Base-by-base conservation (phyloP, 176 grass and related monocot species). In the Zoysia pacifica region DNA sequence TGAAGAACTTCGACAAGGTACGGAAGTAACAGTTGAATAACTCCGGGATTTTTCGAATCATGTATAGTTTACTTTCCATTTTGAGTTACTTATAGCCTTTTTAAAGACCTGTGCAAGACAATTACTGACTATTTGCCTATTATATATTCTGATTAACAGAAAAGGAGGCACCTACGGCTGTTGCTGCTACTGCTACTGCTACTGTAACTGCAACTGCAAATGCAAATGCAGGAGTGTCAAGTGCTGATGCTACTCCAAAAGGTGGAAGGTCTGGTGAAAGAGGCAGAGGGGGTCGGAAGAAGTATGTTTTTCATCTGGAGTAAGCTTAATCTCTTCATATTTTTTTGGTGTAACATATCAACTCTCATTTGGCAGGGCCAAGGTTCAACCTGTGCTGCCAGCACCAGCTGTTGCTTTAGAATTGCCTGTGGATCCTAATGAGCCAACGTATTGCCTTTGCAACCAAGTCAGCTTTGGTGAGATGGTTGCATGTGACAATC, bases 401-500 rank as follows among this genome's bases (percentile, higher is more conserved):
- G 68, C 75, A 14, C 92, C 96, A 58, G 47, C 86, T 42, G 86
- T 99, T 28, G 92, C 93, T 86, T 67, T 99, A 63, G 92, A 95
- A 67, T 74, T 99, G 78, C 96, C 96, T 39, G 96, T 99, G 48
- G 96, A 99, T 64, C 96, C 96, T 61, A 99, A 99, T 19, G 96
- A 99, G 64, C 96, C 96, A 4, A 99, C 92, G 1, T 95, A 99
- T 53, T 99, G 96, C 80, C 69, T 91, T 47, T 99, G 96, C 88
- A 89, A 99, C 75, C 96, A 95, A 93, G 88, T 99, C 90, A 95
- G 96, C 68, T 95, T 84, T 6, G 92, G 92, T 6, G 90, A 99
- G 82, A 99, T 99, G 96, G 86, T 99, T 12, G 92, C 96, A 12
- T 99, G 96, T 12, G 96, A 99, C 84, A 91, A 93, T 73, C 56